Evolutionary conservation across 768 basidiomycete species (phyloP).

Genomic region (Tulasnella sp.): DNA sequence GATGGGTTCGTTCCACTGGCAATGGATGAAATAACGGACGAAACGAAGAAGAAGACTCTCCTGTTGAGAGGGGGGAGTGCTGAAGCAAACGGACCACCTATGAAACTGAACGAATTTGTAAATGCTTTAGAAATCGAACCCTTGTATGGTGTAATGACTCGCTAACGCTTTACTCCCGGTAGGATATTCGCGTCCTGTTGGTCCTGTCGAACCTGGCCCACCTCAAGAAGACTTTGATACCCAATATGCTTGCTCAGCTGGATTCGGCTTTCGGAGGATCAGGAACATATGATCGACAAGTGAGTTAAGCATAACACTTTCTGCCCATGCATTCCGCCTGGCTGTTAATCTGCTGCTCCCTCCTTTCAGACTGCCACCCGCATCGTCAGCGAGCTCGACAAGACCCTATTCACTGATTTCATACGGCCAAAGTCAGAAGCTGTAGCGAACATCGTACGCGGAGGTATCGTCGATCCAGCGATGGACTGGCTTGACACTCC

Average conservation of each 20-base stretch:
- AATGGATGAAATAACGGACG: neutral
- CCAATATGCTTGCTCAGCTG: slow-evolving; percentile 68
- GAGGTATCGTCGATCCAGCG: slow-evolving; percentile 63
- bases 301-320: slow-evolving; percentile 28
- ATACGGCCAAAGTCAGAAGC: slow-evolving; percentile 67
- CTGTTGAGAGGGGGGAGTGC: slow-evolving; percentile 1
- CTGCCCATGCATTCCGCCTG: neutral
- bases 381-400: slow-evolving; percentile 75
- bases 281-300: neutral
- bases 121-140: no score
- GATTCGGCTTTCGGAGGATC: slow-evolving; percentile 57
- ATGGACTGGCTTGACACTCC: slow-evolving; percentile 95
- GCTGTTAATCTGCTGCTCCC: neutral
- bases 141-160: no score
- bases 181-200: slow-evolving; percentile 81
- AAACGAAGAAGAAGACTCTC: neutral
- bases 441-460: slow-evolving; percentile 54
- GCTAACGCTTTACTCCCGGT: no score
- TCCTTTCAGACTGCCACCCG: neutral
- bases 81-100: slow-evolving; percentile 18
- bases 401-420: slow-evolving; percentile 80
- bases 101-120: slow-evolving; percentile 14
- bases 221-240: slow-evolving; percentile 57
- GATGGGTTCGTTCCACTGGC: slow-evolving; percentile 50
- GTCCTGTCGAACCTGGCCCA: slow-evolving; percentile 83